Percentiles rank a stretch among this genome's conserved stretches.
phyloP scores from a whole-genome alignment of 2,329 filamentous ascomycete species.

The Amauroascus verrucosus region DNA sequence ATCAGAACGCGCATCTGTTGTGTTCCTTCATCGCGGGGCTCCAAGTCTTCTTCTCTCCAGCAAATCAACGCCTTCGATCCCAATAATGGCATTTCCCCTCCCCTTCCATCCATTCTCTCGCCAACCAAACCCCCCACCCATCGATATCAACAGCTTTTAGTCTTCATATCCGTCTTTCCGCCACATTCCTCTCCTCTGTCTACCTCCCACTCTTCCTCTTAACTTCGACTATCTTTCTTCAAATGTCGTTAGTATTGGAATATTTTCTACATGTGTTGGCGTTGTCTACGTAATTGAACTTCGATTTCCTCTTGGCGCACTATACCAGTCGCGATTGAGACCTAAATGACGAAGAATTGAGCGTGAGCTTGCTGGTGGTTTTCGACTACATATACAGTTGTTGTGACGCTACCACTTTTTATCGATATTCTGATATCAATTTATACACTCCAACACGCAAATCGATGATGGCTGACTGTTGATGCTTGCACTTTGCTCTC shows the following conservation, averaged over 20 bases:
- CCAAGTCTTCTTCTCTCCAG: neutral
- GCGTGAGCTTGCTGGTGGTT: neutral
- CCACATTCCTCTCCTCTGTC: conserved; percentile 1
- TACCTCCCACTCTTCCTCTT: conserved; percentile 8
- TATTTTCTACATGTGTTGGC: neutral
- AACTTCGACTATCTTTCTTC: conserved; percentile 5
- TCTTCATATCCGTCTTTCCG: neutral
- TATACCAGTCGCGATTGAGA: neutral
- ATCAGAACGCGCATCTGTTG: too few species aligned
- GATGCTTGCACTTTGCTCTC: neutral
- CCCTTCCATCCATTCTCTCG: neutral
- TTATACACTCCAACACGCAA: neutral
- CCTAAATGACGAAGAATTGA: neutral
- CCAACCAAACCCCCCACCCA: neutral
- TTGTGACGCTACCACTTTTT: too few species aligned
- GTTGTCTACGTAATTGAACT: conserved; percentile 4
- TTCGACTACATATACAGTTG: neutral
- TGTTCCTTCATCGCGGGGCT: too few species aligned
- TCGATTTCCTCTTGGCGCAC: neutral
- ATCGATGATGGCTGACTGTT: conserved; percentile 6
- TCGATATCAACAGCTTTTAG: neutral
- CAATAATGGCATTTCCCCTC: too few species aligned
- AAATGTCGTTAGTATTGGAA: neutral
- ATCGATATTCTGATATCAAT: neutral
- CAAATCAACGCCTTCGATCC: conserved; percentile 2